Base-by-base conservation (phyloP, 2,329 filamentous ascomycete genomes). In the Cercospora brassicicola region DNA sequence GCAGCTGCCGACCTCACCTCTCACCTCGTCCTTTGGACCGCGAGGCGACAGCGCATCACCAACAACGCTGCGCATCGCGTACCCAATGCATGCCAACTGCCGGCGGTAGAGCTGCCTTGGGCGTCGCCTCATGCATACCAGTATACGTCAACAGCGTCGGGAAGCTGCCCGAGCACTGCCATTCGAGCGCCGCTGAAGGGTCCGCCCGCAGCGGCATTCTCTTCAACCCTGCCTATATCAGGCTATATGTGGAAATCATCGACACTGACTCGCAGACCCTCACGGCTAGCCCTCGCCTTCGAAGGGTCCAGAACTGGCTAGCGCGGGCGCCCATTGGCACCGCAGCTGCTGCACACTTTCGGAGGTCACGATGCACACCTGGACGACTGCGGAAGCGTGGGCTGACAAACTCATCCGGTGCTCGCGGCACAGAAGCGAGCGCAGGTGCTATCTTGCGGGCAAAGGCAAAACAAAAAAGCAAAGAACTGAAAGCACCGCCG, bases 141-240 rank as follows among this genome's bases (percentile, higher is more conserved):
- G 18, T 51, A 18, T 20, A 64, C 62, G 62, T 64, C 62, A 64
- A 33, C 55, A 30, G 18, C 63, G 28, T 33, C 60, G 33, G 42
- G 39, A 48, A 53, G 51, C 55, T 64, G 42, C 45, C 61, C 60
- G 53, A 28, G 55, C 62, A 33, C 51, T 57, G 62, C 57, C 33
- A 60, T 60, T 64, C 55, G 60, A 64, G 45, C 48, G 64, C 59
- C 39, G 65, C 26, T 18, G 51, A 20, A 64, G 28, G 61, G 45
- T 64, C 45, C 64, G 48, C 55, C 63, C 65, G 59, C 59, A 18
- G 48, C 55, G 26, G 48, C 48, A 23, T n/a, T n/a, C 51, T 33
- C 65, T 53, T 5, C 26, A 65, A 64, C 68, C 65, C 59, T 64
- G 59, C 33, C 68, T 62, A 69, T 69, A 69, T 20, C 62, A 36